Evolutionary conservation across 768 basidiomycete species (phyloP).

Genomic region (Naematelia encephala): DNA sequence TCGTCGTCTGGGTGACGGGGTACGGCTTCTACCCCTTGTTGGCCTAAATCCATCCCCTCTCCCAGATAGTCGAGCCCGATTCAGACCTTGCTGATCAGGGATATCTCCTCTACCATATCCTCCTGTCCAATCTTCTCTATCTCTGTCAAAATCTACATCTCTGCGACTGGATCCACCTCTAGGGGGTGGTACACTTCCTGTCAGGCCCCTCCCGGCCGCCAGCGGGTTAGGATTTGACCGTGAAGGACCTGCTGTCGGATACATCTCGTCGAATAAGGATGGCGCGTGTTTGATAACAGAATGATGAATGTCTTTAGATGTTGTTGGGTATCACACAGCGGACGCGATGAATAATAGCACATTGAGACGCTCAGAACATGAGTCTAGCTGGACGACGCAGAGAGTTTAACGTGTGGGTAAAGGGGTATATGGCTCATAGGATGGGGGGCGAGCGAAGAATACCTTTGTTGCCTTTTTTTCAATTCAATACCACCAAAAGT

Average conservation of each 20-base stretch:
- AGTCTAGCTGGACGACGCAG: not conserved
- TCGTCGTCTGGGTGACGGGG: slow-evolving; percentile 29
- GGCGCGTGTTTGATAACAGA: not conserved
- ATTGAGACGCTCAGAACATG: not conserved
- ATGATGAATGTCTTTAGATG: not conserved
- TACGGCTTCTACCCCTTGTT: slow-evolving; percentile 10
- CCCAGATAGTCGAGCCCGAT: not conserved
- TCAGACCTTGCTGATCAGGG: not conserved
- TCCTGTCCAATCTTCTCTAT: slow-evolving; percentile 4
- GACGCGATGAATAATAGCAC: not conserved
- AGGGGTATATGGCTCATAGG: not conserved
- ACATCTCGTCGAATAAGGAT: slow-evolving; percentile 9
- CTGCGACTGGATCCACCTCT: not conserved
- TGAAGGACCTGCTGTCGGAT: slow-evolving; percentile 23
- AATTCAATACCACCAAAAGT: too few species aligned
- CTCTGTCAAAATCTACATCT: slow-evolving; percentile 5
- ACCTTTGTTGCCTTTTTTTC: too few species aligned
- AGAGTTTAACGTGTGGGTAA: not conserved
- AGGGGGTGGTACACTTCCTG: not conserved
- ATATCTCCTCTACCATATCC: slow-evolving; percentile 9
- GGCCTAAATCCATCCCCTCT: not conserved
- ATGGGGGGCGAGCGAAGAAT: too few species aligned
- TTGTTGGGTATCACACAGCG: not conserved
- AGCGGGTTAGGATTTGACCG: not conserved
- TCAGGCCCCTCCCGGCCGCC: not conserved